Conservation (phyloP, 2,329 filamentous ascomycete genomes). For the Phaeosphaeria sp. region DNA sequence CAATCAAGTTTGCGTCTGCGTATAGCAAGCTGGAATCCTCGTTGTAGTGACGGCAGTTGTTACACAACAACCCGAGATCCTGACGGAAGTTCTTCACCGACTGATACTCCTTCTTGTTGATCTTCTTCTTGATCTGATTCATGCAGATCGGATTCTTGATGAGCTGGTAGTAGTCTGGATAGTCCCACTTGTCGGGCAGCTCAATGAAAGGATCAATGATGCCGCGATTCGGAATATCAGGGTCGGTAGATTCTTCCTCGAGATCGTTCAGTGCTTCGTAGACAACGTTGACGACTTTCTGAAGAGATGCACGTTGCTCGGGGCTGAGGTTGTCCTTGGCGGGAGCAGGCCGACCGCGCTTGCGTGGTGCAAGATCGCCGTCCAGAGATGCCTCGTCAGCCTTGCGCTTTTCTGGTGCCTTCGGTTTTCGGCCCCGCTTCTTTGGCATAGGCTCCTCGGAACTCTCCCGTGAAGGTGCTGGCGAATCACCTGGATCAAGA, state of each 20-base stretch:
- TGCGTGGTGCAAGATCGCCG: slow-evolving; percentile 69
- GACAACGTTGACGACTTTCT: slow-evolving; percentile 77
- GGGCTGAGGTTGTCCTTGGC: slow-evolving; percentile 72
- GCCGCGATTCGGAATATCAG: slow-evolving; percentile 69
- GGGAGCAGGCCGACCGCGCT: slow-evolving; percentile 68
- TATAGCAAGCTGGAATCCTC: slow-evolving; percentile 93
- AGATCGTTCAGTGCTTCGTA: slow-evolving; percentile 83
- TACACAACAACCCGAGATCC: slow-evolving; percentile 84
- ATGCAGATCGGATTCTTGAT: slow-evolving; percentile 94
- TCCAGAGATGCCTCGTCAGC: slow-evolving; percentile 71
- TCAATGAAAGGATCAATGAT: slow-evolving; percentile 96
- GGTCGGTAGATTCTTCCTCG: slow-evolving; percentile 74
- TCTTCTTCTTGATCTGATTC: slow-evolving; percentile 92
- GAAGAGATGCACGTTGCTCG: slow-evolving; percentile 77
- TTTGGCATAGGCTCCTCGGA: slow-evolving; percentile 81
- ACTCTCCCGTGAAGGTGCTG: slow-evolving; percentile 78
- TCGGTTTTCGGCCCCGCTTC: slow-evolving; percentile 81
- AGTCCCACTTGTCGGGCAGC: slow-evolving; percentile 85
- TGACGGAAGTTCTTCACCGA: slow-evolving; percentile 78
- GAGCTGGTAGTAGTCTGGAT: slow-evolving; percentile 93
- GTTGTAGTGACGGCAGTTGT: slow-evolving; percentile 94
- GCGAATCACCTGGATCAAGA: slow-evolving; percentile 69
- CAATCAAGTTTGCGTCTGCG: slow-evolving; percentile 89
- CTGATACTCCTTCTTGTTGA: slow-evolving; percentile 94
- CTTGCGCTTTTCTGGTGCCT: slow-evolving; percentile 83